These are phyloP conservation scores for Rutstroemia sp. DNA, from an alignment of 2,329 filamentous ascomycete species.

Conservation along the genomic window DNA sequence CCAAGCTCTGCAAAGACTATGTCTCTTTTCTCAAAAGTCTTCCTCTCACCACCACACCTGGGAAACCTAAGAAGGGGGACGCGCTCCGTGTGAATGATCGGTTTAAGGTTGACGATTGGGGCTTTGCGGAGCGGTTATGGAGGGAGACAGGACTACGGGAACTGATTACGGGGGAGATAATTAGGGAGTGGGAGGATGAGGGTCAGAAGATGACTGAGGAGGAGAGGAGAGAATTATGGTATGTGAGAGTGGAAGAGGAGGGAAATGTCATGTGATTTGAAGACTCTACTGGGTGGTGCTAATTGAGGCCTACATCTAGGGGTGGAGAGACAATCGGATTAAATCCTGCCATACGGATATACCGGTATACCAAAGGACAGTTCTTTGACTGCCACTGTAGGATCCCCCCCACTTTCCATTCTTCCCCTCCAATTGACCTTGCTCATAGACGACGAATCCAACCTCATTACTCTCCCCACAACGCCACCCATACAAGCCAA, in stretches of 20 bases:
- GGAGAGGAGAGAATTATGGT: conserved; percentile 27
- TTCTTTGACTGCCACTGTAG: conserved; percentile 91
- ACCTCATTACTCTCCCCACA: conserved; percentile 55
- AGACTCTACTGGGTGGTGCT: neutral
- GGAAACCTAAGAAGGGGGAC: conserved; percentile 58
- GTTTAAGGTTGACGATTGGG: conserved; percentile 70
- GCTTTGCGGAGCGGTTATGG: conserved; percentile 73
- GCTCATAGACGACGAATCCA: conserved; percentile 73
- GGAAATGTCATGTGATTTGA: neutral
- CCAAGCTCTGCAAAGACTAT: conserved; percentile 55
- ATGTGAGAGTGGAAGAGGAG: neutral
- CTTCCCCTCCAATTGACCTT: neutral
- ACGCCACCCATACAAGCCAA: conserved; percentile 43
- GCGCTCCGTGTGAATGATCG: conserved; percentile 80
- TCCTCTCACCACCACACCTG: conserved; percentile 56
- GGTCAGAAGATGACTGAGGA: conserved; percentile 23
- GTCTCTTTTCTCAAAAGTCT: conserved; percentile 52
- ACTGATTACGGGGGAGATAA: conserved; percentile 22
- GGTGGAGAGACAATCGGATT: conserved; percentile 77
- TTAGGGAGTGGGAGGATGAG: conserved; percentile 13
- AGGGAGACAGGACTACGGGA: conserved; percentile 65
- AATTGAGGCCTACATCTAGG: conserved; percentile 41
- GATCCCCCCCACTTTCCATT: conserved; percentile 30
- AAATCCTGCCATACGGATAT: conserved; percentile 83
- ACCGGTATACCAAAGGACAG: conserved; percentile 77